These are phyloP conservation scores for Nidula niveotomentosa DNA, from an alignment of 1,284 basidiomycete genomes.

Conservation along the genomic window DNA sequence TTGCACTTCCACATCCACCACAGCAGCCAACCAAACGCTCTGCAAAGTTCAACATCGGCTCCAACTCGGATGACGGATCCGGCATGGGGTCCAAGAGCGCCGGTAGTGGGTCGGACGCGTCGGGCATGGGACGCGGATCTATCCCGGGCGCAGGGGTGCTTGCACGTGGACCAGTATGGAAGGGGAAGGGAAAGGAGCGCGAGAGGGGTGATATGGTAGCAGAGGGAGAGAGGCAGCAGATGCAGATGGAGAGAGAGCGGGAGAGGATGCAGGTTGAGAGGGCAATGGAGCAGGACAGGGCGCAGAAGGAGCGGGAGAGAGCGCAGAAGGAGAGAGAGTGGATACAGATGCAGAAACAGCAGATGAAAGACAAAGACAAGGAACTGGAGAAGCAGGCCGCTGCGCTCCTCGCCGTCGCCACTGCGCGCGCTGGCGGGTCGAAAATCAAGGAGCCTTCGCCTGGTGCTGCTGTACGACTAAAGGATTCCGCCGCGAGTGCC, in stretches of 20 bases:
- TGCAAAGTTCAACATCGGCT: slow-evolving; percentile 56
- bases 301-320: slow-evolving; percentile 11
- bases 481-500: neutral
- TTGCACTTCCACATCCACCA: too few species aligned
- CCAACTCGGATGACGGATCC: slow-evolving; percentile 41
- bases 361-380: slow-evolving; percentile 10
- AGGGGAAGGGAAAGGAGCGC: slow-evolving; percentile 8
- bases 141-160: slow-evolving; percentile 1
- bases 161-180: neutral
- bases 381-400: slow-evolving; percentile 11
- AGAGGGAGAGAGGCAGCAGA: slow-evolving; percentile 3
- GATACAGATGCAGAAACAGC: slow-evolving; percentile 1
- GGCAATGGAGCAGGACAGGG: slow-evolving; percentile 3
- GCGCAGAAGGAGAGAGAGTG: slow-evolving; percentile 4
- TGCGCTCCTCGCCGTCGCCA: slow-evolving; percentile 3
- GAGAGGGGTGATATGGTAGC: slow-evolving; percentile 1
- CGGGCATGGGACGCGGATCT: slow-evolving; percentile 12
- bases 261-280: slow-evolving; percentile 2
- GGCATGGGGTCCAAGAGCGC: slow-evolving; percentile 42
- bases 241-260: neutral
- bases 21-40: slow-evolving; percentile 18
- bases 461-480: neutral
- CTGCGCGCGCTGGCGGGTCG: neutral
- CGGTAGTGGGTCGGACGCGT: slow-evolving; percentile 28
- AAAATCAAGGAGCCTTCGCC: neutral